Base-by-base conservation (phyloP, 805 yeast species). In the Ogataea sp. region DNA sequence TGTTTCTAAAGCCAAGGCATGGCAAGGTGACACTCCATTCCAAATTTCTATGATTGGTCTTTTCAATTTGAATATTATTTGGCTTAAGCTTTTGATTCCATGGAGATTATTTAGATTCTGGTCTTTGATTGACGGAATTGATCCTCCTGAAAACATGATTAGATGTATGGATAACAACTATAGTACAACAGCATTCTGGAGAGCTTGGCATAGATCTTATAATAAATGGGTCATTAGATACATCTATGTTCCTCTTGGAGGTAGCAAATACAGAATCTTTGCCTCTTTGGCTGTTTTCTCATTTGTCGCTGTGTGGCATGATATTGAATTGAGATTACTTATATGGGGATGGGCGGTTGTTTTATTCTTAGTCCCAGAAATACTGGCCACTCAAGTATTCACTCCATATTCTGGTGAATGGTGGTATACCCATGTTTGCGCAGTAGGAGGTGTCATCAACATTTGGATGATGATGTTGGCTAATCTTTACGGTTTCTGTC, bases 391-490 rank as follows among this genome's bases (percentile, higher is more conserved):
- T 3, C 46, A 62, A 10, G 49, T 60, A 41, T 62, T 67, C 50
- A 36, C 40, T 28, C 61, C 59, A n/a, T 61, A 50, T 39, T 38
- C 34, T 20, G 44, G 61, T 9, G 50, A 61, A 41, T 71, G 80
- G 67, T 80, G 90, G 85, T 93, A 71, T 59, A 73, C 97, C 48
- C 84, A 82, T 55, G 52, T 80, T 13, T 85, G 96, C 61, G 96
- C 88, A 0, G 48, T 76, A 6, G 98, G 98, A 3, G 96, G 90
- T 4, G 94, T 89, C 23, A 53, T 71, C 18, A 93, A 93, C 58
- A 82, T 93, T 41, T 90, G 96, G 96, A 73, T 90, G 82, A 90
- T 93, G 98, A 88, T 93, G 88, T 72, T 88, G 47, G 97, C 97
- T 14, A 93, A 93, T 52, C 62, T 94, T 39, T 87, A 83, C 53